Evolutionary conservation across 2,329 filamentous ascomycete genomes (phyloP).

Genomic region (Verticillium tricorpus): DNA sequence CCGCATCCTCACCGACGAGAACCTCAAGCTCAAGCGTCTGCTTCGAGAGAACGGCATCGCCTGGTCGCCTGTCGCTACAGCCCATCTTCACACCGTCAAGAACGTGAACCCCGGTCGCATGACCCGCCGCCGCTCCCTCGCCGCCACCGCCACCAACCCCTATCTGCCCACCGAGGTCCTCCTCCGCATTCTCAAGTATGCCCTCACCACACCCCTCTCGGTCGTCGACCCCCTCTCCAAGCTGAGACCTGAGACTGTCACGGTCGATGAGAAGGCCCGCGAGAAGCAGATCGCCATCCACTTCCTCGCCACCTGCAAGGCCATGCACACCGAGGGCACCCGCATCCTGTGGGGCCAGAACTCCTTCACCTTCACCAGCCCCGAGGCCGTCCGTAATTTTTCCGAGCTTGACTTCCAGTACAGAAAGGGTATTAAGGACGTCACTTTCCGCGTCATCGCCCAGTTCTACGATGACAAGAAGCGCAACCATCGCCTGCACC

Average conservation of each 20-base stretch:
- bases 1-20: conserved; percentile 42
- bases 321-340: conserved; percentile 44
- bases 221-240: conserved; percentile 51
- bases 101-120: background rate
- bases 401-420: conserved; percentile 36
- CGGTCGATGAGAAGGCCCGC: conserved; percentile 36
- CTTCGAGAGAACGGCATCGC: conserved; percentile 47
- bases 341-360: conserved; percentile 48
- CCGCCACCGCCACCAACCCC: conserved; percentile 21
- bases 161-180: conserved; percentile 49
- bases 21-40: conserved; percentile 43
- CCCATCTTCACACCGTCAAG: conserved; percentile 19
- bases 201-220: conserved; percentile 41
- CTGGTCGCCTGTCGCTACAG: conserved; percentile 37
- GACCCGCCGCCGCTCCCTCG: conserved; percentile 19
- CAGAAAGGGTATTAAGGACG: conserved; percentile 37
- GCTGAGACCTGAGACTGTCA: conserved; percentile 36
- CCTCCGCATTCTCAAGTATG: conserved; percentile 46
- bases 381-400: conserved; percentile 44
- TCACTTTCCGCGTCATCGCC: conserved; percentile 50
- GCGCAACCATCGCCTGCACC: conserved; percentile 26
- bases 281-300: conserved; percentile 47
- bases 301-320: conserved; percentile 47
- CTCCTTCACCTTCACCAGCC: conserved; percentile 50
- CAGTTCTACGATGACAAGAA: conserved; percentile 47